Conservation (phyloP, 2,329 filamentous ascomycete genomes). For the Hypoxylon sp. region DNA sequence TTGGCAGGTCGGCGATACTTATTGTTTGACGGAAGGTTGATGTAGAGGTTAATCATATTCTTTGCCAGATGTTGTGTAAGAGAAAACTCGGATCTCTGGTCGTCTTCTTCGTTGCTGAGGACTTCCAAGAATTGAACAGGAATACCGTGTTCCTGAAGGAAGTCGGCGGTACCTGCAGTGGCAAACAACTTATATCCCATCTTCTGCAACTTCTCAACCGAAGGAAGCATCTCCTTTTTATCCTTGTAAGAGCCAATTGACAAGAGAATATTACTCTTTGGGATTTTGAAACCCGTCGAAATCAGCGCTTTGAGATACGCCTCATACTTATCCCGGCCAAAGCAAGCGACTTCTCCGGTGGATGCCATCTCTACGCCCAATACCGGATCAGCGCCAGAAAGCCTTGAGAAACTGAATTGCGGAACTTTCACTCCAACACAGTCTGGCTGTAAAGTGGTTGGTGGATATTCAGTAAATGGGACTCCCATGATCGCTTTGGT, state of each 20-base stretch:
- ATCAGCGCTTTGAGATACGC: constrained; percentile 97
- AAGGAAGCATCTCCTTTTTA: constrained; percentile 96
- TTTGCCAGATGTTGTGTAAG: constrained; percentile 96
- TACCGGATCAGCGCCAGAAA: constrained; percentile 95
- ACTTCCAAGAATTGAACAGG: constrained; percentile 95
- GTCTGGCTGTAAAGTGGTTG: constrained; percentile 79
- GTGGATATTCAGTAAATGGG: constrained; percentile 86
- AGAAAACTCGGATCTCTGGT: constrained; percentile 96
- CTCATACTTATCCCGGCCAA: constrained; percentile 95
- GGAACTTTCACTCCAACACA: constrained; percentile 98
- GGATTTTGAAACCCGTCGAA: constrained; percentile 95
- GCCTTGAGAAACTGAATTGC: constrained; percentile 98
- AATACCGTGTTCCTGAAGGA: constrained; percentile 92
- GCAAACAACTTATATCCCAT: constrained; percentile 97
- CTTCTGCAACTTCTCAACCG: constrained; percentile 88
- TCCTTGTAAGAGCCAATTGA: constrained; percentile 99
- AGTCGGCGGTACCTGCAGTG: constrained; percentile 96
- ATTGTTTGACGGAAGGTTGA: constrained; percentile 99
- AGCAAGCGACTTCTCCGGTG: constrained; percentile 97
- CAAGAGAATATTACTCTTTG: constrained; percentile 93
- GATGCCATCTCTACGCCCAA: constrained; percentile 99
- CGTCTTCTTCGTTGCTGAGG: constrained; percentile 81
- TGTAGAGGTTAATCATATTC: constrained; percentile 98
- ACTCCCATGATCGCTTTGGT: constrained; percentile 95
- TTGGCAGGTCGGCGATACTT: constrained; percentile 96